phyloP scores from a whole-genome alignment of 2,329 filamentous ascomycete species.

The Fusarium sp. region DNA sequence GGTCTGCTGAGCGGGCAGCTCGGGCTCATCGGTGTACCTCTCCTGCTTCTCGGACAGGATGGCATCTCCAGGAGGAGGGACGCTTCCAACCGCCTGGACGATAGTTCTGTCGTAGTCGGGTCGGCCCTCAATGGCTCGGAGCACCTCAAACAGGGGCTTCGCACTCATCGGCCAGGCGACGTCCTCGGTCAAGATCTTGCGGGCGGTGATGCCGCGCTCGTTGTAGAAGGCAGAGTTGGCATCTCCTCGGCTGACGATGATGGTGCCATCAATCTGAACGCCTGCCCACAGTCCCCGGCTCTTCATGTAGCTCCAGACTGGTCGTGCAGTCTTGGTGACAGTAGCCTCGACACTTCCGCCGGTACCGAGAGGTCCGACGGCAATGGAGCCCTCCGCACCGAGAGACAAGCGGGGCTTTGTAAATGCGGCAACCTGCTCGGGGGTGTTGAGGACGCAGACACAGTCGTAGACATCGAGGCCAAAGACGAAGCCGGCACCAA shows the following conservation, averaged over 20 bases:
- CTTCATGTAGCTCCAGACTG: slow-evolving; percentile 86
- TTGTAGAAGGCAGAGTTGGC: slow-evolving; percentile 85
- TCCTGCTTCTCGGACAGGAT: slow-evolving; percentile 48
- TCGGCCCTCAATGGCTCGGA: slow-evolving; percentile 54
- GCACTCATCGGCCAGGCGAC: slow-evolving; percentile 55
- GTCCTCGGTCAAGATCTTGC: slow-evolving; percentile 51
- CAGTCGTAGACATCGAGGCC: slow-evolving; percentile 84
- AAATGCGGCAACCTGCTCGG: slow-evolving; percentile 75
- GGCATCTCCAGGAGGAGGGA: slow-evolving; percentile 34
- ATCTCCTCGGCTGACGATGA: slow-evolving; percentile 80
- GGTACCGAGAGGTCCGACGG: slow-evolving; percentile 69
- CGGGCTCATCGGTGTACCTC: slow-evolving; percentile 29
- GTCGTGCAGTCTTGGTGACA: slow-evolving; percentile 56
- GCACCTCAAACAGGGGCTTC: slow-evolving; percentile 53
- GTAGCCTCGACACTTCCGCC: slow-evolving; percentile 68
- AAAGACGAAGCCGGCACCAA: slow-evolving; percentile 76
- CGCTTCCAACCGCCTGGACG: slow-evolving; percentile 43
- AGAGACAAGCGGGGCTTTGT: slow-evolving; percentile 74
- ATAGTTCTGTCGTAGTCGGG: slow-evolving; percentile 41
- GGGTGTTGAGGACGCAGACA: slow-evolving; percentile 79
- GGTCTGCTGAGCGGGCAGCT: neutral
- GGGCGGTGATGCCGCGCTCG: slow-evolving; percentile 57
- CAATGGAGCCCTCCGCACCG: slow-evolving; percentile 76
- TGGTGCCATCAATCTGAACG: slow-evolving; percentile 83
- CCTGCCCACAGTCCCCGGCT: slow-evolving; percentile 83